Conservation (phyloP, 2,329 filamentous ascomycete species). For the Ophiosphaerella narmari region DNA sequence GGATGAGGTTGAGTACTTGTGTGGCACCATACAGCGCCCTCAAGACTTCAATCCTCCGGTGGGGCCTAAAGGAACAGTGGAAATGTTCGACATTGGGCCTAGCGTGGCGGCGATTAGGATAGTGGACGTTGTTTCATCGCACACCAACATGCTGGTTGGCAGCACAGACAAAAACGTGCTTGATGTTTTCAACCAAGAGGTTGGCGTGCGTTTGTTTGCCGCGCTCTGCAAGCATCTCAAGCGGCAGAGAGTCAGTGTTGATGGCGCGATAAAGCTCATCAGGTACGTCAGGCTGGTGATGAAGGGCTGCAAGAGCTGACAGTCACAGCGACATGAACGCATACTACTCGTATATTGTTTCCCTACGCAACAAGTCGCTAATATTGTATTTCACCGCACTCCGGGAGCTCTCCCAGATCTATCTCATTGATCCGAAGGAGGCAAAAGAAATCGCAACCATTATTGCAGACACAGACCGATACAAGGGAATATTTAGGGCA, state of each 20-base stretch:
- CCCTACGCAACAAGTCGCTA: conserved; percentile 80
- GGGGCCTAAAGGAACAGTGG: conserved; percentile 37
- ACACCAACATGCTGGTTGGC: conserved; percentile 90
- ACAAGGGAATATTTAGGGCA: conserved; percentile 87
- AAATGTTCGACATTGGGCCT: conserved; percentile 67
- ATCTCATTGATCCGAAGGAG: conserved; percentile 83
- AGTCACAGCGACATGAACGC: conserved; percentile 82
- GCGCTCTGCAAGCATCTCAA: conserved; percentile 97
- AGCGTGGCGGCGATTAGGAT: conserved; percentile 79
- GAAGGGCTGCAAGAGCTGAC: background rate
- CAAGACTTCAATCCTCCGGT: conserved; percentile 84
- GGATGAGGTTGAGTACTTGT: conserved; percentile 96
- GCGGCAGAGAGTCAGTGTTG: conserved; percentile 86
- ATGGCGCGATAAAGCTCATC: conserved; percentile 89
- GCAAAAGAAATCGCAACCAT: conserved; percentile 94
- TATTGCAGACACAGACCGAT: conserved; percentile 88
- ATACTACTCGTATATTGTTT: conserved; percentile 83
- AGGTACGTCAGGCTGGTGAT: conserved; percentile 51
- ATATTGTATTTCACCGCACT: conserved; percentile 90
- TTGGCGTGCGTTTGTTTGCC: conserved; percentile 88
- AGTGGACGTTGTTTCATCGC: conserved; percentile 81
- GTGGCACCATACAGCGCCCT: conserved; percentile 81
- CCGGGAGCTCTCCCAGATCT: conserved; percentile 92
- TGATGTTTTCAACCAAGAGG: conserved; percentile 98
- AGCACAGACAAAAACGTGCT: conserved; percentile 98